Conservation (phyloP, 2,329 filamentous ascomycete species). For the Beauveria asiatica region DNA sequence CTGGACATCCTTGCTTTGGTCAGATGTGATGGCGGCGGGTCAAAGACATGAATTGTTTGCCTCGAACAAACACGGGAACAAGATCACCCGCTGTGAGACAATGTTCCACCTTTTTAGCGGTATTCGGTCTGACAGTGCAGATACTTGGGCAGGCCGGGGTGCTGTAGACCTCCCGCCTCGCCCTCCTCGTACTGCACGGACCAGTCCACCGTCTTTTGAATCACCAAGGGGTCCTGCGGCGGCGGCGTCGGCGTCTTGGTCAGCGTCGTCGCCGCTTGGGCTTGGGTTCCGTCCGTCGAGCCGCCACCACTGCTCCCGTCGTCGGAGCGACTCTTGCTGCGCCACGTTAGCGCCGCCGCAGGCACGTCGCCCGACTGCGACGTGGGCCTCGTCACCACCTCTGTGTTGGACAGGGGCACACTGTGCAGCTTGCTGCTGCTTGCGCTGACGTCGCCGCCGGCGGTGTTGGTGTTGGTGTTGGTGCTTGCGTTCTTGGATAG, state of each 20-base stretch:
- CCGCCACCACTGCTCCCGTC: not conserved
- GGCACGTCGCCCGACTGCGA: not conserved
- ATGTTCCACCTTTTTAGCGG: too few relatives aligned
- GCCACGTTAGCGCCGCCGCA: not conserved
- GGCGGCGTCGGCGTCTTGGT: not conserved
- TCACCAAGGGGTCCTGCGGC: not conserved
- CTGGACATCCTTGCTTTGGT: too few relatives aligned
- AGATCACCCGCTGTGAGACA: too few relatives aligned
- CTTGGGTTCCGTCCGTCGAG: too few relatives aligned
- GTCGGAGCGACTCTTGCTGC: slow-evolving; percentile 1
- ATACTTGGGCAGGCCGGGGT: slow-evolving; percentile 4
- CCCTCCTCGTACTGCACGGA: slow-evolving; percentile 7
- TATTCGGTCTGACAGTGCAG: not conserved
- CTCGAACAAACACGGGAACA: too few relatives aligned
- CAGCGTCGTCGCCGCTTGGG: not conserved
- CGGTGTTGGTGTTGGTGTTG: not conserved
- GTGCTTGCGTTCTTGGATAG: not conserved
- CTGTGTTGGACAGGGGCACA: not conserved
- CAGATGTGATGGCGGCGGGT: too few relatives aligned
- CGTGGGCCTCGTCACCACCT: not conserved
- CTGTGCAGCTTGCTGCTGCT: not conserved
- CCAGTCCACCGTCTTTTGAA: slow-evolving; percentile 11
- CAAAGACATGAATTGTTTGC: too few relatives aligned
- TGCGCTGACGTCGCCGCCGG: not conserved
- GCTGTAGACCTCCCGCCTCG: not conserved